These are phyloP conservation scores for Ceratobasidium sp. DNA, from an alignment of 1,284 basidiomycete genomes.

Conservation along the genomic window DNA sequence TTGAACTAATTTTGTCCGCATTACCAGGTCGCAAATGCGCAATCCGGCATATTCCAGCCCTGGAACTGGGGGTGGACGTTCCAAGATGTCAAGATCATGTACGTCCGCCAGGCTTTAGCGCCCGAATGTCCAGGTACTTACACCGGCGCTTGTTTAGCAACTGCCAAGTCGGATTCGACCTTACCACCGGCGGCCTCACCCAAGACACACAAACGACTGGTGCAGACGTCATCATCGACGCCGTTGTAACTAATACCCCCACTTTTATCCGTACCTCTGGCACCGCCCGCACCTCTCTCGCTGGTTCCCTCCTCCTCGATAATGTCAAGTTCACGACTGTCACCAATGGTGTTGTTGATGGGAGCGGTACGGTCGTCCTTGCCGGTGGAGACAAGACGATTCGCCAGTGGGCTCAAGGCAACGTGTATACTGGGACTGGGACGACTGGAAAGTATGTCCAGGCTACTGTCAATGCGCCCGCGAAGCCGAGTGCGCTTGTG, in stretches of 20 bases:
- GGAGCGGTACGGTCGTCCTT: constrained; percentile 62
- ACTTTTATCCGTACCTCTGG: constrained; percentile 61
- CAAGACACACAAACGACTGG: constrained; percentile 59
- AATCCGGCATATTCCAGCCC: constrained; percentile 54
- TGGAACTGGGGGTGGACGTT: constrained; percentile 64
- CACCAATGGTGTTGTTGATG: constrained; percentile 57
- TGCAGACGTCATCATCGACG: constrained; percentile 70
- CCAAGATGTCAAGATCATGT: constrained; percentile 68
- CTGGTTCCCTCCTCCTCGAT: constrained; percentile 63
- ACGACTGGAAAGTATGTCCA: constrained; percentile 61
- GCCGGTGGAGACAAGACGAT: constrained; percentile 60
- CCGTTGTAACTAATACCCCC: constrained; percentile 58
- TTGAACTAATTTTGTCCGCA: too few species aligned
- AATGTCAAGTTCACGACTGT: constrained; percentile 48
- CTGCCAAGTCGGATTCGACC: constrained; percentile 57
- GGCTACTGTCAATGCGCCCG: constrained; percentile 59
- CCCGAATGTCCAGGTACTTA: too few species aligned
- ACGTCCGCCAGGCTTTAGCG: constrained; percentile 58
- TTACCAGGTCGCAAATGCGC: constrained; percentile 67
- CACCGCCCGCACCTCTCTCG: constrained; percentile 57
- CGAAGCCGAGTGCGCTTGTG: constrained; percentile 67
- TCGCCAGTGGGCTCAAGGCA: constrained; percentile 71
- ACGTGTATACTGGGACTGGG: constrained; percentile 66
- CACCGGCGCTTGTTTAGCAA: too few species aligned
- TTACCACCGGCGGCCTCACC: constrained; percentile 62